Base-by-base conservation (phyloP, 805 yeast species). In the Wickerhamiella lipophila region DNA sequence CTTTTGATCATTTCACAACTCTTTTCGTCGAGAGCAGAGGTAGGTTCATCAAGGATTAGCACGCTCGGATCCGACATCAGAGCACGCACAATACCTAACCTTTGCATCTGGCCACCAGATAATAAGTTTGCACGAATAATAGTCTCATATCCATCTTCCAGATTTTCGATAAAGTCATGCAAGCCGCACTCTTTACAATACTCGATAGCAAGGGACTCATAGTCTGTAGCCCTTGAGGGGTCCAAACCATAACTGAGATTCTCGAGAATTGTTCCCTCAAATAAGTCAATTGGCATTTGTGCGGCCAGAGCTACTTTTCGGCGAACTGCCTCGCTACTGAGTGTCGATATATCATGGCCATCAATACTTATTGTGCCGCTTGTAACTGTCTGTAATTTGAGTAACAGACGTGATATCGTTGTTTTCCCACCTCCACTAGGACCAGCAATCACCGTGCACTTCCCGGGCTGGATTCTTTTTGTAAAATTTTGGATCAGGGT, bases 371-470 rank as follows among this genome's bases (percentile, higher is more conserved):
- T 64, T 0, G 64, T 47, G 0, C 76, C 72, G 0, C 64, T 54
- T 2, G 64, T 55, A 2, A 70, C 65, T 1, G 60, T 61, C 52
- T 77, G 77, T 1, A 88, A 62, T 45, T 81, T 67, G 1, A 78
- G 63, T 0, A 88, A 53, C 11, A 88, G 56, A 1, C 72, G 67
- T 0, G 77, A 64, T 1, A 89, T 53, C 0, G 97, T 86, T 0
- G 96, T 82, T 63, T 92, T 92, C 0, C 99, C 99, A 12, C 81
- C 74, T 0, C 99, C 99, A 1, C 96, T 84, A 30, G 75, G 77
- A 0, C 98, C 99, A 2, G 80, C 76, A 1, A 92, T 63, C 0
- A 84, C 92, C 18, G 82, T 68, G 0, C 75, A 67, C 49, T 77
- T 75, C 16, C 76, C 74, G 9, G 65, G 56, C 0, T 57, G 25